Evolutionary conservation across 805 yeast genomes (phyloP), one percentile per base, ranked within the genome.

Genomic region (Candida berthetii): DNA sequence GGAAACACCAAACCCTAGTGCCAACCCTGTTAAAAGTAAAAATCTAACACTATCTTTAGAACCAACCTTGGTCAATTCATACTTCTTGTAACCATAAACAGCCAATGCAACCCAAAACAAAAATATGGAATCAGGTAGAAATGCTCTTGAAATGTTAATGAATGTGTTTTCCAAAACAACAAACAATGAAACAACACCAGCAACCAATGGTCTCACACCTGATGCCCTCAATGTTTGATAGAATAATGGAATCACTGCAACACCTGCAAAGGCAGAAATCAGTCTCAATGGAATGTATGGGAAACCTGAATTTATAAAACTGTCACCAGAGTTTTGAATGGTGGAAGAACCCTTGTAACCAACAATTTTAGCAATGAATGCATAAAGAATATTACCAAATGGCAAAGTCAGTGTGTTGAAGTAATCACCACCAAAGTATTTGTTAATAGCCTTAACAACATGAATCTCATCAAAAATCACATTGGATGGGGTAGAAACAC

Each of bases 371-470:
- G 80, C 81, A 7, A 80, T 64, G 41, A 72, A 67, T 25, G 76
- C 78, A 51, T 71, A 80, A 11, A 80, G 57, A 60, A 84, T 61
- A 49, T 81, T 79, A 31, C 74, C 80, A 39, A 84, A 62, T 4
- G 91, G 90, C 10, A 91, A 90, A 48, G 82, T 83, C 22, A 81
- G 81, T 52, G 82, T 89, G 50, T 82, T 66, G 60, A 80, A 82
- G 57, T 77, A 82, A 33, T 72, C 67, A 19, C 86, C 85, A 39
- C 65, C 65, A 48, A 69, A 69, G 58, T 79, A 78, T 31, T 68
- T 63, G 35, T 58, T 50, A 8, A 68, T 65, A 48, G 58, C 67
- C 1, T 62, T 60, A 7, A 70, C 68, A 32, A 67, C 58, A 45
- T 70, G 73, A 1, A 61, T 60, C 46, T 76, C 80, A 48, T 72